Conservation (phyloP, 495 filamentous ascomycete species). For the Lophiotrema nucula region DNA sequence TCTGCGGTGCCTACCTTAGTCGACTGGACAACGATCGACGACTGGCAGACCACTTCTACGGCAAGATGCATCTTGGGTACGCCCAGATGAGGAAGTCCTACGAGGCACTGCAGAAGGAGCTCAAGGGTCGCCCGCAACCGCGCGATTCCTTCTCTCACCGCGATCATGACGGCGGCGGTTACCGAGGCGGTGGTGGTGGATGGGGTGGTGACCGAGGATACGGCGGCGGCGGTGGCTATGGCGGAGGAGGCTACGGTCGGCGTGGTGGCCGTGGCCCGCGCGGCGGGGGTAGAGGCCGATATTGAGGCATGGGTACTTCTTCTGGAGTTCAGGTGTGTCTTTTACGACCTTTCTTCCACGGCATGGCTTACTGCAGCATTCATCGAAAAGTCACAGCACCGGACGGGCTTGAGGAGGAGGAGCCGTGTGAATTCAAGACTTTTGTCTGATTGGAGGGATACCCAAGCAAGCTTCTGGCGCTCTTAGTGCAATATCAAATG, state of each 20-base stretch:
- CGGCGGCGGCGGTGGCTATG: slow-evolving; percentile 3
- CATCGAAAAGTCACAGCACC: no score
- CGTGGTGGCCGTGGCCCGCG: slow-evolving; percentile 13
- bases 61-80: slow-evolving; percentile 98
- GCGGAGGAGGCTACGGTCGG: slow-evolving; percentile 12
- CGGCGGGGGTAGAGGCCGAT: no score
- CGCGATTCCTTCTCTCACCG: slow-evolving; percentile 43
- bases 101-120: slow-evolving; percentile 81
- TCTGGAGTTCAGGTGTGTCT: no score
- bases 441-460: no score
- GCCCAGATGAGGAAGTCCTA: slow-evolving; percentile 94
- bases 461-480: no score
- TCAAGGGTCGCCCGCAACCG: slow-evolving; percentile 66
- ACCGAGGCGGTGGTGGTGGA: neutral
- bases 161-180: slow-evolving; percentile 8
- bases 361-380: no score
- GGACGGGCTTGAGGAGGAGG: no score
- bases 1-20: slow-evolving; percentile 90
- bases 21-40: slow-evolving; percentile 91
- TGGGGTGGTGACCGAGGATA: slow-evolving; percentile 4
- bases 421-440: no score
- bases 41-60: slow-evolving; percentile 96
- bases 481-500: no score
- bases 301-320: no score
- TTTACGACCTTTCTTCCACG: no score